These are phyloP conservation scores for Mycena indigotica DNA, from an alignment of 768 basidiomycete species.

Conservation along the genomic window DNA sequence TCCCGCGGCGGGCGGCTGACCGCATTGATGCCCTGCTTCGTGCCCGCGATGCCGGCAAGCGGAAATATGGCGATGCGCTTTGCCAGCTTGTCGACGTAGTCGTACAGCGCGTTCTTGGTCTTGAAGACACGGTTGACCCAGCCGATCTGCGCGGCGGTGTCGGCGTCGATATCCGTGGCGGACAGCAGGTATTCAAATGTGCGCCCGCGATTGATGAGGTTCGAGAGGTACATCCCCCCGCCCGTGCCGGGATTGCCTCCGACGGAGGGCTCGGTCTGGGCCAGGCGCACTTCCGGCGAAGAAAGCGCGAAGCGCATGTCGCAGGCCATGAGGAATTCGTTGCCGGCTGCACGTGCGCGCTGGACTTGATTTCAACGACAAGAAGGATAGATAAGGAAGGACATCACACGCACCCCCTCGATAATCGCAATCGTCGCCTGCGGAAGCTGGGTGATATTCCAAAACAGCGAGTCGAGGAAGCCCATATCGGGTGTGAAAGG, in stretches of 20 bases:
- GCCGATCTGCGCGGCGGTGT: conserved; percentile 7
- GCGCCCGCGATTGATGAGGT: conserved; percentile 8
- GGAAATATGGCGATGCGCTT: conserved; percentile 14
- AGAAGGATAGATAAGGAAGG: not conserved
- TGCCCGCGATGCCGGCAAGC: conserved; percentile 1
- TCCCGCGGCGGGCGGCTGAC: conserved; percentile 8
- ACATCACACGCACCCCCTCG: conserved; percentile 7
- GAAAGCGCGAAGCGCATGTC: conserved; percentile 13
- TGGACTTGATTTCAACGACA: not conserved
- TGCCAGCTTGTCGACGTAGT: not conserved
- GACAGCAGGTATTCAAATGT: conserved; percentile 11
- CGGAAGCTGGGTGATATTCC: conserved; percentile 12
- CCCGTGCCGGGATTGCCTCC: conserved; percentile 9
- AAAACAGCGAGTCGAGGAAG: conserved; percentile 10
- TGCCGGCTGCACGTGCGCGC: conserved; percentile 12
- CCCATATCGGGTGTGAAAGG: conserved; percentile 3
- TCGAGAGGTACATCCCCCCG: conserved; percentile 5
- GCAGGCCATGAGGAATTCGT: conserved; percentile 13
- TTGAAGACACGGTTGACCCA: conserved; percentile 10
- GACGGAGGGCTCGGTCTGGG: conserved; percentile 8
- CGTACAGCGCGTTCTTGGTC: not conserved
- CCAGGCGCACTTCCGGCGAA: conserved; percentile 5
- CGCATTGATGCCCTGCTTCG: conserved; percentile 5
- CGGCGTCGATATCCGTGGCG: conserved; percentile 5
- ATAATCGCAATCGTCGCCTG: conserved; percentile 16